phyloP scores from a whole-genome alignment of 176 grass and related monocot genomes.

The Panicum miliaceum region DNA sequence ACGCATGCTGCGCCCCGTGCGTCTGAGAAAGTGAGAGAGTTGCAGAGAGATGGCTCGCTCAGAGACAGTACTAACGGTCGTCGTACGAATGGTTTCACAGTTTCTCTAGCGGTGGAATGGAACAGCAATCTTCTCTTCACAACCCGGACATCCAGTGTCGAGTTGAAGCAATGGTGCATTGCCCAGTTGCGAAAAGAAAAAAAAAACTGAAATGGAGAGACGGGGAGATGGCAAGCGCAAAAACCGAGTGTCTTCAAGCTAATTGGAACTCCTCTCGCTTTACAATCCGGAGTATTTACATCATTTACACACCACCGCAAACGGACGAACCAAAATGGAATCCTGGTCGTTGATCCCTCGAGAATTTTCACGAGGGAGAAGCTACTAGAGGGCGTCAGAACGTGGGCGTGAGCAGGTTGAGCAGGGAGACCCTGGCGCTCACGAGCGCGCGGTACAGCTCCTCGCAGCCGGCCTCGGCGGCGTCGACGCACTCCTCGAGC shows the following conservation, averaged over 20 bases:
- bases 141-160: background rate
- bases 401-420: conserved; percentile 72
- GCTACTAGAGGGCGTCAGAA: conserved; percentile 27
- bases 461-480: conserved; percentile 56
- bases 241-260: background rate
- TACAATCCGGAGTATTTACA: conserved; percentile 53
- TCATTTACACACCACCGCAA: conserved; percentile 47
- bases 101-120: background rate
- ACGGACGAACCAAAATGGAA: conserved; percentile 49
- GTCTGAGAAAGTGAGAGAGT: background rate
- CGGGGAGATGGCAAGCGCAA: background rate
- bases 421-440: conserved; percentile 69
- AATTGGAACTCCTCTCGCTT: conserved; percentile 12
- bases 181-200: background rate
- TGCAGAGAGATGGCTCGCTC: background rate
- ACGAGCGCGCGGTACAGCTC: conserved; percentile 69
- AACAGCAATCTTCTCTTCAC: background rate
- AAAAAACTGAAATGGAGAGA: background rate
- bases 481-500: conserved; percentile 63
- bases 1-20: background rate
- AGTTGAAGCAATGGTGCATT: background rate
- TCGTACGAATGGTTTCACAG: background rate
- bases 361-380: background rate
- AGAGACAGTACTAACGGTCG: background rate
- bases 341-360: background rate